Evolutionary conservation across 495 filamentous ascomycete species (phyloP), one percentile per base, ranked within the genome.

Genomic region (Hapsidospora chrysogenum): DNA sequence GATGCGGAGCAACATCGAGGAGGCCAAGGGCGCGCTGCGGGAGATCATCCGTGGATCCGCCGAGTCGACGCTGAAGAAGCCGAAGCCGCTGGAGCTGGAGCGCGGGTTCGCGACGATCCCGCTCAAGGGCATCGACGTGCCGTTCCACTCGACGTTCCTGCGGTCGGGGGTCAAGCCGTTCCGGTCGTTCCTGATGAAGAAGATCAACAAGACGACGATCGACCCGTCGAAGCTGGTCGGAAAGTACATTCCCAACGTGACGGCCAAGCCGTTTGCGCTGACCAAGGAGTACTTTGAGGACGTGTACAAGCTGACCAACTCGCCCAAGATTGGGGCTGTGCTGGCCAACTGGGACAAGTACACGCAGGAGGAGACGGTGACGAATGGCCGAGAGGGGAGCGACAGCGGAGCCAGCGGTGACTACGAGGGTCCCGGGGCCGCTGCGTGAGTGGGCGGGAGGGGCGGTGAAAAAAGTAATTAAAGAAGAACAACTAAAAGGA

Each of bases 231-330:
- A 96, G 63, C 59, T 97, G 45, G 61, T 97, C 44, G 92, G 89
- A 37, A 97, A 97, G 64, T 97, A 97, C 63, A 95, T 97, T 40
- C 89, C 89, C 43, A 97, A 97, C 54, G 89, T 97, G 34, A 97
- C 89, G 11, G 89, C 89, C 21, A 74, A 75, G 49, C 89, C 89
- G 11, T 97, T 97, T 54, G 80, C 89, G 52, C 68, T 97, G 31
- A 86, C 82, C 14, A 94, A 92, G 67, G 92, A 94, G 57, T 97
- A 97, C 62, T 97, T 97, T 55, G 86, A 97, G 66, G 87, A 96
- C 49, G 89, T 97, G 17, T 95, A 94, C 60, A 68, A 69, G 23
- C 63, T 97, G 44, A 97, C 89, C 4, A 95, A 85, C 52, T 86
- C 79, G 4, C 89, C 89, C 28, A 77, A 78, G 56, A 96, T 97